Percentiles rank a stretch among this genome's conserved stretches.
These are phyloP conservation scores for Talaromyces atroroseus DNA, from an alignment of 2,329 filamentous ascomycete genomes.

Conservation along the genomic window DNA sequence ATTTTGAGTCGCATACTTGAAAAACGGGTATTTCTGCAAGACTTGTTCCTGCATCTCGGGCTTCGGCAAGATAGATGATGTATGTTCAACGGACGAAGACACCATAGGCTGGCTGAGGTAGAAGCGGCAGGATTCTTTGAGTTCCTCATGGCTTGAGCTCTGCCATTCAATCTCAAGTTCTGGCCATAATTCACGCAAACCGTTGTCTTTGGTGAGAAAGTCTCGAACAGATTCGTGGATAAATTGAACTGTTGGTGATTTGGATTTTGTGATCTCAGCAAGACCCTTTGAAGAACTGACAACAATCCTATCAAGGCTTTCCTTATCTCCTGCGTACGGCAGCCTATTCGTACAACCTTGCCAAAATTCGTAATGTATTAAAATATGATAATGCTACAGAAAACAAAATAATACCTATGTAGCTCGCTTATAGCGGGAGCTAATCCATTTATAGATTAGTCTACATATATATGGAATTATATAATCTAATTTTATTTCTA, in stretches of 20 bases:
- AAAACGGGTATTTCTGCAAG: background rate
- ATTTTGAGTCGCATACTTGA: constrained; percentile 23
- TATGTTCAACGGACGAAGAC: background rate
- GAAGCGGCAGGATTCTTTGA: constrained; percentile 1
- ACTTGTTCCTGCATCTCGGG: background rate
- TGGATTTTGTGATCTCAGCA: constrained; percentile 23
- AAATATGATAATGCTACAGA: too few relatives aligned
- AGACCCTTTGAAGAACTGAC: constrained; percentile 25
- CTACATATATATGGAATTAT: too few relatives aligned
- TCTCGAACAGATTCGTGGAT: constrained; percentile 34
- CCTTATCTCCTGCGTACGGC: background rate
- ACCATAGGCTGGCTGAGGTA: background rate
- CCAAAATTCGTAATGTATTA: too few relatives aligned
- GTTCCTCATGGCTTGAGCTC: constrained; percentile 3
- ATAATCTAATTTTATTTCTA: too few relatives aligned
- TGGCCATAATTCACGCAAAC: constrained; percentile 1
- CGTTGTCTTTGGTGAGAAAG: constrained; percentile 25
- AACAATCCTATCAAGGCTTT: background rate
- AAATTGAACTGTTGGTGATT: constrained; percentile 25
- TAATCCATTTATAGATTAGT: too few relatives aligned
- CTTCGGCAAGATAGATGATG: background rate
- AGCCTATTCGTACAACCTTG: too few relatives aligned
- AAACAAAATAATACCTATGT: too few relatives aligned
- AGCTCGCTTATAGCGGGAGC: too few relatives aligned
- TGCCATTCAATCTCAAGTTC: background rate